Evolutionary conservation across 805 yeast species (phyloP).

Genomic region (Kodamaea nitidulidarum): DNA sequence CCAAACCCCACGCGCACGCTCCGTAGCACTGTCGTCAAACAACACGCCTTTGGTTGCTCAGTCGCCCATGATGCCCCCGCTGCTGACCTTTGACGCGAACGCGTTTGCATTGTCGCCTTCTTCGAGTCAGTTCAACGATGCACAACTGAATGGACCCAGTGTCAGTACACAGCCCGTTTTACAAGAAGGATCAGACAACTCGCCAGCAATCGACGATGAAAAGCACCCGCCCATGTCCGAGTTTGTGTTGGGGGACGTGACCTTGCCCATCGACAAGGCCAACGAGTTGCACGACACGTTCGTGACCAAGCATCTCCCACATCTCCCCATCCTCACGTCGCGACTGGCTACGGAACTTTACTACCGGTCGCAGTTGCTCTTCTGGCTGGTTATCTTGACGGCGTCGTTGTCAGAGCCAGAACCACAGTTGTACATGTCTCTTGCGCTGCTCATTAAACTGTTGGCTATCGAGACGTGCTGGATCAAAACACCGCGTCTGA

Average conservation of each 20-base stretch:
- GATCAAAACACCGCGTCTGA: slow-evolving; percentile 88
- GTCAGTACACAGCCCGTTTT: slow-evolving; percentile 15
- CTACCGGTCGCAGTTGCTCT: slow-evolving; percentile 75
- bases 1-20: slow-evolving; percentile 4
- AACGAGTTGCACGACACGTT: slow-evolving; percentile 68
- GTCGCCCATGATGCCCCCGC: slow-evolving; percentile 6
- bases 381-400: slow-evolving; percentile 87
- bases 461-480: slow-evolving; percentile 89
- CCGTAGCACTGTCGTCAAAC: slow-evolving; percentile 6
- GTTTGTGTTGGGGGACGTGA: slow-evolving; percentile 73
- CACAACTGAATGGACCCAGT: slow-evolving; percentile 4
- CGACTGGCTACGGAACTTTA: slow-evolving; percentile 70
- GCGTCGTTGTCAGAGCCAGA: slow-evolving; percentile 86
- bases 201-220: slow-evolving; percentile 19
- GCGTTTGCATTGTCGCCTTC: slow-evolving; percentile 5
- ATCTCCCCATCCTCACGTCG: slow-evolving; percentile 73
- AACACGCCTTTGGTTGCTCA: slow-evolving; percentile 5
- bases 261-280: slow-evolving; percentile 63
- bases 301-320: slow-evolving; percentile 63
- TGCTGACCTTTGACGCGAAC: slow-evolving; percentile 1
- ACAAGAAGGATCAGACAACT: slow-evolving; percentile 27
- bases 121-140: slow-evolving; percentile 14
- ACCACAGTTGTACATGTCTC: slow-evolving; percentile 70
- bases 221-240: slow-evolving; percentile 43
- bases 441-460: slow-evolving; percentile 76